Evolutionary conservation across 208 protist genomes (phyloP), one percentile per base, ranked within the genome.

Genomic region (Trypanosoma boissoni): DNA sequence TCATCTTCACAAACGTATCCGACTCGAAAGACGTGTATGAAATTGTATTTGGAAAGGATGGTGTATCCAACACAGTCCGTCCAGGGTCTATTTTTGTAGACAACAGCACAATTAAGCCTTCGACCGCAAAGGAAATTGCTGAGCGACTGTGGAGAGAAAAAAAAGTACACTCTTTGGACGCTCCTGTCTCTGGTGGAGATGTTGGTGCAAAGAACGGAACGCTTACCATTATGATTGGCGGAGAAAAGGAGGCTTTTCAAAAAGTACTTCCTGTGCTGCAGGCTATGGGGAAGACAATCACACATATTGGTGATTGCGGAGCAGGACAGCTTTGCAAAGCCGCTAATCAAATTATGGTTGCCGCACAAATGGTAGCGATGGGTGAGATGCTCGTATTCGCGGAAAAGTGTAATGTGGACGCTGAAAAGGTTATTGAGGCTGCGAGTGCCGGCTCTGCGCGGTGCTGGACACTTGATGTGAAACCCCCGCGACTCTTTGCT

Each of bases 281-380:
- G 26, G 84, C 78, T 29, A 80, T 96, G 57, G 90, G 90, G 9
- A 95, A 83, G 63, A 85, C 52, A 36, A 78, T 97, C 49, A 94
- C 86, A 20, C 85, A 91, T 69, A 78, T 96, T 71, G 94, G 94
- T 16, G 78, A 61, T 44, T 64, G 74, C 24, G 96, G 96, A 0
- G 78, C 80, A 2, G 96, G 97, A 14, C 97, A 98, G 84, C 90
- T 97, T 60, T 97, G 92, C 68, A 98, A 98, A 72, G 92, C 93
- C 49, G 87, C 87, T 12, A 98, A 98, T 61, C 97, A 98, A 74
- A 97, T 97, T 41, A 92, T 97, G 77, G 92, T 98, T 29, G 89
- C 89, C 7, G 86, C 83, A 24, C 92, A 86, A 68, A 98, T 98
- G 91, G 86, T 96, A 20, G 96, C 94, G 4, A 84, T 98, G 72